Evolutionary conservation across 2,329 filamentous ascomycete species (phyloP).

Genomic region (Alternaria burnsii): DNA sequence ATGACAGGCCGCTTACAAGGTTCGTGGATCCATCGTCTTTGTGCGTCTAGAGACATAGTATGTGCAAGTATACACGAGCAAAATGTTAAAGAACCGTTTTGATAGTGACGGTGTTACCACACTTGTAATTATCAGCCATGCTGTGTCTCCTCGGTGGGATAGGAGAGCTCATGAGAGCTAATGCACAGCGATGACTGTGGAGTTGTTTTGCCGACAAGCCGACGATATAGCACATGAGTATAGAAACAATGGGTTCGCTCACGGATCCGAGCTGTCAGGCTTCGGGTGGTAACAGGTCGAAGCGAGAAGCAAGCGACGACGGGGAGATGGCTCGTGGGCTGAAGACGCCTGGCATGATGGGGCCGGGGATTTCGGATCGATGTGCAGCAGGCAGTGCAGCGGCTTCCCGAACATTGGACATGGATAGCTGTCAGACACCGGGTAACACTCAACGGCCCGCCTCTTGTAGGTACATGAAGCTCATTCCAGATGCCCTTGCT

Average conservation of each 20-base stretch:
- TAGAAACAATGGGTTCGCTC: neutral
- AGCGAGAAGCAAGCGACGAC: neutral
- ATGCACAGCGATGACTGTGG: neutral
- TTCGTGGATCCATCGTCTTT: slow-evolving; percentile 17
- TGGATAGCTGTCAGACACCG: slow-evolving; percentile 18
- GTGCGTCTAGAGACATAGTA: slow-evolving; percentile 2
- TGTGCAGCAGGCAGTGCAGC: slow-evolving; percentile 16
- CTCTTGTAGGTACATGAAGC: slow-evolving; percentile 13
- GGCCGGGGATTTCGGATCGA: slow-evolving; percentile 18
- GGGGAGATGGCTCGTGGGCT: slow-evolving; percentile 1
- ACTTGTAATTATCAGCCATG: slow-evolving; percentile 18
- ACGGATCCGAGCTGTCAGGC: neutral
- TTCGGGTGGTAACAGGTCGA: neutral
- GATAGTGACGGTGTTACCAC: slow-evolving; percentile 19
- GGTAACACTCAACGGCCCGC: slow-evolving; percentile 22
- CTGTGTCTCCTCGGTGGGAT: slow-evolving; percentile 14
- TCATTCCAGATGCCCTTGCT: slow-evolving; percentile 11
- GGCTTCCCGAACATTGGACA: slow-evolving; percentile 16
- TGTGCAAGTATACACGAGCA: slow-evolving; percentile 4
- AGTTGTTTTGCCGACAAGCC: neutral
- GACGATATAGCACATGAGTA: neutral
- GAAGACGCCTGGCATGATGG: neutral
- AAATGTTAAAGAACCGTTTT: slow-evolving; percentile 13
- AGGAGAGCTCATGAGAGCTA: neutral
- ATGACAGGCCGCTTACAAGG: slow-evolving; percentile 24